Evolutionary conservation across 331 rosid genomes (phyloP), one percentile per base, ranked within the genome.

Genomic region (Pyracantha coccinea): DNA sequence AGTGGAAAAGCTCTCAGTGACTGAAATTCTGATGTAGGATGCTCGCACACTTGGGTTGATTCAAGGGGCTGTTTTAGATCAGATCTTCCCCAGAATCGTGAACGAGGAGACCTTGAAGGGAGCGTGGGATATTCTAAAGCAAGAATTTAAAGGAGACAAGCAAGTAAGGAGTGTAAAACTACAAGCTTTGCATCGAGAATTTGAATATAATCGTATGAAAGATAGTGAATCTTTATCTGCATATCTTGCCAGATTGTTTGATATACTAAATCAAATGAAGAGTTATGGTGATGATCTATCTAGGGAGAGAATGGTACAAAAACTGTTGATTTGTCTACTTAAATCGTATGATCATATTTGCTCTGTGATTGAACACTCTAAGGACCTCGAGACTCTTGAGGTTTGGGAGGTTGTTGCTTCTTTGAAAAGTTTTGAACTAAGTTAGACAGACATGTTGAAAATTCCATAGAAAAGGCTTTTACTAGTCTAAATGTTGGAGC

Each of bases 271-370:
- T 47, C 8, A 50, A 50, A 50, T 50, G 55, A 50, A 50, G 8
- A 50, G 1, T 16, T 50, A 50, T 47, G 20, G 9, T 15, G 55
- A 50, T 8, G n/a, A 50, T 15, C 8, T 50, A 2, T 50, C 55
- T 16, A 50, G 20, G 20, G 8, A 50, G 0, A 50, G 55, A 50
- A 6, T 50, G 2, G n/a, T 50, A 2, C 54, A 50, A 16, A 50
- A 6, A 16, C 0, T 6, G 0, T 16, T 5, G 3, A 50, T 50
- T 15, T 15, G 55, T 16, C 1, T 6, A 0, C 55, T 1, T 1
- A 50, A 14, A 50, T 50, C 3, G 3, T 16, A 6, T 50, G 55
- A 5, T 2, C 4, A 8, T 5, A 50, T 6, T 16, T 50, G 3
- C 55, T 16, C 0, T 47, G 1, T 47, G 20, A 47, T 15, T 47